Conservation (phyloP, 2,329 filamentous ascomycete species). For the Daldinia eschscholtzii region DNA sequence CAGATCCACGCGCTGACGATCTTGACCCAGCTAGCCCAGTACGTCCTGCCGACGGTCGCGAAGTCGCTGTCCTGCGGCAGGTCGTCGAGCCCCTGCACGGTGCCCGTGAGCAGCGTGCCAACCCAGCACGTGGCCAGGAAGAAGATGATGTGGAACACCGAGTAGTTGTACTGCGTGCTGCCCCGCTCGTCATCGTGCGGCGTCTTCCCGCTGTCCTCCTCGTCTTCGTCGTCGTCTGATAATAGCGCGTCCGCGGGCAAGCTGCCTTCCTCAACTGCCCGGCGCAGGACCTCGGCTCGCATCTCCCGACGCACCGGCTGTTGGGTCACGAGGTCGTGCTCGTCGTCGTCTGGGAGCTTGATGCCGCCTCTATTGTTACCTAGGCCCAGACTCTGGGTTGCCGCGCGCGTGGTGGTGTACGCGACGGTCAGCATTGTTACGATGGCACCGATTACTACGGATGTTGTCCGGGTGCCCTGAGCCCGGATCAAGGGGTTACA, state of each 20-base stretch:
- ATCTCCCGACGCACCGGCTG: conserved; percentile 90
- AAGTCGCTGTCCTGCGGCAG: conserved; percentile 83
- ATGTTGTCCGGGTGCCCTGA: conserved; percentile 88
- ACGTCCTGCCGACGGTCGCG: conserved; percentile 91
- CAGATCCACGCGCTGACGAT: conserved; percentile 98
- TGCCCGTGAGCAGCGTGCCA: conserved; percentile 80
- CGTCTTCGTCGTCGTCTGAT: conserved; percentile 75
- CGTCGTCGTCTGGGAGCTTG: conserved; percentile 76
- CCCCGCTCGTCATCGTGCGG: conserved; percentile 88
- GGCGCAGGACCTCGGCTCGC: conserved; percentile 89
- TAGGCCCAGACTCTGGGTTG: conserved; percentile 87
- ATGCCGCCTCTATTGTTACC: conserved; percentile 72
- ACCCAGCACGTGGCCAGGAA: conserved; percentile 97
- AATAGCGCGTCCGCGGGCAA: conserved; percentile 91
- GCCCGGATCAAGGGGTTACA: conserved; percentile 94
- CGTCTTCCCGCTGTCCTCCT: conserved; percentile 73
- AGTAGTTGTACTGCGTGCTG: conserved; percentile 95
- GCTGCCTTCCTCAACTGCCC: conserved; percentile 92
- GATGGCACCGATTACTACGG: conserved; percentile 90
- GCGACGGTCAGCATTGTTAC: conserved; percentile 97
- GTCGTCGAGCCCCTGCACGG: conserved; percentile 45
- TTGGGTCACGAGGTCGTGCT: conserved; percentile 88
- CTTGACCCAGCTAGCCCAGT: conserved; percentile 99
- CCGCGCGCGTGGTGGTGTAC: conserved; percentile 96
- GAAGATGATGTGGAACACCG: conserved; percentile 97